Evolutionary conservation across 2,329 filamentous ascomycete genomes (phyloP), one percentile per base, ranked within the genome.

Genomic region (Aspergillus sp.): DNA sequence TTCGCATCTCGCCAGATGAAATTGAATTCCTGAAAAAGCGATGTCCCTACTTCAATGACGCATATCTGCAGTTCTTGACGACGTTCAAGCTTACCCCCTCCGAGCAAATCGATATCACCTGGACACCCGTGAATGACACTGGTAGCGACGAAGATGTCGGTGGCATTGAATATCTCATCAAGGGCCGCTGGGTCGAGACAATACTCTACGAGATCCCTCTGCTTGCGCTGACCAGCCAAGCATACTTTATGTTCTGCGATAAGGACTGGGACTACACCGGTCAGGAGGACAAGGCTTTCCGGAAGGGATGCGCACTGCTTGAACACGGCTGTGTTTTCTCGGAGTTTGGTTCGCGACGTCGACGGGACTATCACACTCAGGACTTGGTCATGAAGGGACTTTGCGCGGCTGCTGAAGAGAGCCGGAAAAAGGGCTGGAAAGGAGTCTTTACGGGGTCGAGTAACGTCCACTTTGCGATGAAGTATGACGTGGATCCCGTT

Each of bases 201-300:
- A 98, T 98, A 49, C 80, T 98, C 20, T 98, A 98, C 72, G 93
- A 98, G 72, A 96, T 98, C 49, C 93, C 93, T 0, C 78, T 98
- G 19, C 78, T 98, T 17, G 90, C 94, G 2, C 71, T 98, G 54
- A 88, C 91, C 1, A 96, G 90, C 43, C 91, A 98, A 68, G 89
- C 93, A 44, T 98, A 96, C 73, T 98, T 98, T 78, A 90, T 88
- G 63, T 97, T 95, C 70, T 88, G 90, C 74, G 90, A 98, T 64
- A 88, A 73, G 45, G 90, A 96, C 65, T 98, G 93, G 93, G 84
- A 80, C 59, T 86, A 97, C 60, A 80, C 86, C 5, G 85, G 85
- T 2, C 93, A 98, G 67, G 83, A 95, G 61, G 85, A 95, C 44
- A 85, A 85, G 57, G 90, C 93, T 1, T 88, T 83, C 53, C 74